phyloP scores from a whole-genome alignment of 1,284 basidiomycete genomes.

The Cutaneotrichosporon sp. region DNA sequence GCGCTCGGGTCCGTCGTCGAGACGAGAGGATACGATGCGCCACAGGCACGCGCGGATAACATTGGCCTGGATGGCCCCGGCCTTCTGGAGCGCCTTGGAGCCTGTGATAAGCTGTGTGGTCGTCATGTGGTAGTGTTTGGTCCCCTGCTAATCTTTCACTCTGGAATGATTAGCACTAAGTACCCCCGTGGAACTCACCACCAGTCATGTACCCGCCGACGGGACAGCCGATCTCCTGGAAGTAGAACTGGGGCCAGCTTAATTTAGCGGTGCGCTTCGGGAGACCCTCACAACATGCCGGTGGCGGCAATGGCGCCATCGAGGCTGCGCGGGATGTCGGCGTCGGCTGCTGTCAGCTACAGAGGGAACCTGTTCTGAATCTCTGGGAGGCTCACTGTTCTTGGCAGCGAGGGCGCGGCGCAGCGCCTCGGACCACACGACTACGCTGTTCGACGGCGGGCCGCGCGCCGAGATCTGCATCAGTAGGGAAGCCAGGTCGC shows the following conservation, averaged over 20 bases:
- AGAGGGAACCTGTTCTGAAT: too few relatives aligned
- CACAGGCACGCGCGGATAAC: constrained; percentile 7
- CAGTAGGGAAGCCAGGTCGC: constrained; percentile 4
- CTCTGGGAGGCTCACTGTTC: constrained; percentile 27
- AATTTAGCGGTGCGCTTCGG: background rate
- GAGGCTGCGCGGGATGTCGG: constrained; percentile 28
- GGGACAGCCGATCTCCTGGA: constrained; percentile 43
- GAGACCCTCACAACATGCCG: constrained; percentile 40
- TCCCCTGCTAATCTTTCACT: background rate
- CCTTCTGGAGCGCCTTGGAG: constrained; percentile 10
- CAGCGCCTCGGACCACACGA: constrained; percentile 34
- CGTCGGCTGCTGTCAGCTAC: constrained; percentile 26
- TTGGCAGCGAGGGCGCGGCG: constrained; percentile 27
- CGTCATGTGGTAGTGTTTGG: too few relatives aligned
- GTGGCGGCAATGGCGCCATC: constrained; percentile 24
- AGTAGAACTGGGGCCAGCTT: constrained; percentile 36
- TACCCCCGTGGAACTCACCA: constrained; percentile 27
- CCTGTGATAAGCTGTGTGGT: constrained; percentile 3
- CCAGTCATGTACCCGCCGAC: constrained; percentile 32
- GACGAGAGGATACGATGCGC: constrained; percentile 15
- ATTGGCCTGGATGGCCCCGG: constrained; percentile 13
- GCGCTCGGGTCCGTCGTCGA: constrained; percentile 16
- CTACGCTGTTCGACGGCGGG: constrained; percentile 4
- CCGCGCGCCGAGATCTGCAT: constrained; percentile 22
- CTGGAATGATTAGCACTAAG: background rate